phyloP scores from a whole-genome alignment of 441 rosid species.

The Adansonia grandidieri region DNA sequence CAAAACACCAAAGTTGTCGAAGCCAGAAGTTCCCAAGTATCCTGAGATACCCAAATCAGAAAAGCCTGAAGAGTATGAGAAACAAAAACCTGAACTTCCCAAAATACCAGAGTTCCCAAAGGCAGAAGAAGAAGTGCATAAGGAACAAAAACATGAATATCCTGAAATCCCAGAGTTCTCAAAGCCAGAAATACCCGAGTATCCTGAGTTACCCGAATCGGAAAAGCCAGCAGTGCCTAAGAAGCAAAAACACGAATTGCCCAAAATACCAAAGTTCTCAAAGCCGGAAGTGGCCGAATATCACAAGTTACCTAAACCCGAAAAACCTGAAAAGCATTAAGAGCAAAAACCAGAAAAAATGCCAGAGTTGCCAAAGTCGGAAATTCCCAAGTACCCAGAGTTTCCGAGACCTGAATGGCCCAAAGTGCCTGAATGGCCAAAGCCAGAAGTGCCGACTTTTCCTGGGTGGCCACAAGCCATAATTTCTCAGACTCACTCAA shows the following conservation, averaged over 20 bases:
- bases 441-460: background rate
- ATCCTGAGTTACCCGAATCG: background rate
- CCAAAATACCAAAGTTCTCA: background rate
- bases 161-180: background rate
- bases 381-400: background rate
- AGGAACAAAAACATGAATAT: conserved; percentile 16
- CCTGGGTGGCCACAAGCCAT: background rate
- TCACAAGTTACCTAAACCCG: background rate
- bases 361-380: background rate
- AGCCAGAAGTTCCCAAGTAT: conserved; percentile 23
- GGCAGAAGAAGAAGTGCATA: background rate
- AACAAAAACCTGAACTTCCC: conserved; percentile 18
- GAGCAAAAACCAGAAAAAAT: background rate
- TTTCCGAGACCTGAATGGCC: background rate
- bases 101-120: background rate
- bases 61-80: background rate
- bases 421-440: conserved; percentile 7
- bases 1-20: background rate
- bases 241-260: conserved; percentile 22
- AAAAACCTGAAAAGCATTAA: background rate
- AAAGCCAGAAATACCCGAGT: background rate
- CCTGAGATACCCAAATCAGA: background rate
- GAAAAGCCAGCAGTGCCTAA: background rate
- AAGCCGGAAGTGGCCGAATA: background rate
- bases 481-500: background rate